Evolutionary conservation across 495 filamentous ascomycete species (phyloP), one percentile per base, ranked within the genome.

Genomic region (Parmelia sp.): DNA sequence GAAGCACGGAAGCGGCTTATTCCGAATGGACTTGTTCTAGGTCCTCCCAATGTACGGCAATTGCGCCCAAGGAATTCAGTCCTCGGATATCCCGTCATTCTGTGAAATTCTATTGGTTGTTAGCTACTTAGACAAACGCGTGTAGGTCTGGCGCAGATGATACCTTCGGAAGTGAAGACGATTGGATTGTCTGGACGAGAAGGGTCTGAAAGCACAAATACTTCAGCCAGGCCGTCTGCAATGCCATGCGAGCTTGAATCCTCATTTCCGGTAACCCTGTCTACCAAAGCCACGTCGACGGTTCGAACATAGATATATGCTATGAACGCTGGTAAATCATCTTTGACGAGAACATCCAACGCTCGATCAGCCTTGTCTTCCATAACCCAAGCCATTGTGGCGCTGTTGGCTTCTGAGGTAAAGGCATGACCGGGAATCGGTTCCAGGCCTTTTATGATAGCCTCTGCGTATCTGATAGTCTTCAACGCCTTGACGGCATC

Each of bases 191-290:
- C 89, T 8, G 81, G 78, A 65, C 87, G 76, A 29, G 85, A 85
- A 11, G 89, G 88, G 74, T 92, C 89, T 10, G 87, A 88, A 65
- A 91, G 73, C 71, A 88, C 90, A 67, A 91, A 92, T 0, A 88
- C 87, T 69, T 91, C 88, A 0, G 86, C 87, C 56, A 92, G 67
- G 6, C 88, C 88, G 70, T 91, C 87, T 4, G 86, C 86, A 15
- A 86, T 77, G 68, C 78, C 82, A 61, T 74, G 77, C 42, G 82
- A 78, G 76, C 82, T 71, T 5, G 75, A 68, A 29, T 83, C 77
- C 35, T 85, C 71, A 3, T 80, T 84, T 36, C 83, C 82, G 2
- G 81, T 81, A 57, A 88, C 83, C 47, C 83, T 72, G 42, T 76
- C 78, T 57, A 79, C 79, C 31, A 89, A 83, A 35, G 82, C 84